Conservation (phyloP, 2,329 filamentous ascomycete genomes). For the Trichoderma atroviride region DNA sequence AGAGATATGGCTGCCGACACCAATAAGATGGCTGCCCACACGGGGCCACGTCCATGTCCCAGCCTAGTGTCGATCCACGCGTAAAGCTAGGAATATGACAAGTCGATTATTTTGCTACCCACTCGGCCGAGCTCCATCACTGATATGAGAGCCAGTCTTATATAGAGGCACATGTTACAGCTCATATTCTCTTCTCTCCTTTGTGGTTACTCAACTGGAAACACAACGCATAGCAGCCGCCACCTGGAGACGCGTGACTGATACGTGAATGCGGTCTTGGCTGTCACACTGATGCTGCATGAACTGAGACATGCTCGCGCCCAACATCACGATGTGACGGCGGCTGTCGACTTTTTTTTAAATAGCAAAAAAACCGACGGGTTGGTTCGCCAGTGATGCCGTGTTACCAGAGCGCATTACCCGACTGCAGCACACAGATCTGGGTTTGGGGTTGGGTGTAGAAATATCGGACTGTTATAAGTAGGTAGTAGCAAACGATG, state of each 20-base stretch:
- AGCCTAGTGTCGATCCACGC: slow-evolving; percentile 19
- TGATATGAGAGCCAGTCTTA: not conserved
- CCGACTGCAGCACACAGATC: not conserved
- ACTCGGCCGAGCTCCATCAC: not conserved
- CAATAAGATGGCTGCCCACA: slow-evolving; percentile 1
- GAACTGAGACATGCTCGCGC: slow-evolving; percentile 9
- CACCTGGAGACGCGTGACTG: not conserved
- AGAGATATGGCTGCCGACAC: not conserved
- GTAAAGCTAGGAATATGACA: slow-evolving; percentile 9
- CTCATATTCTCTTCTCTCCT: not conserved
- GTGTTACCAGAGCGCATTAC: slow-evolving; percentile 1
- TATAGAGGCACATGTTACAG: not conserved
- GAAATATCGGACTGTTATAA: not conserved
- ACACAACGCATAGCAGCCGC: not conserved
- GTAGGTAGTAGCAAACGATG: not conserved
- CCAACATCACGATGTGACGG: not conserved
- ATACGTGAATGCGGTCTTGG: not conserved
- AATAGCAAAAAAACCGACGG: not conserved
- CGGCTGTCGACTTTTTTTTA: not conserved
- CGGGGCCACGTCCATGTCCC: not conserved
- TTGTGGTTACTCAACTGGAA: not conserved
- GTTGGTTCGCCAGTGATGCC: not conserved
- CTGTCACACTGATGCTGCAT: slow-evolving; percentile 12
- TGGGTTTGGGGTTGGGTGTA: slow-evolving; percentile 5
- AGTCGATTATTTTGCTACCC: slow-evolving; percentile 1